Evolutionary conservation across 2,329 filamentous ascomycete genomes (phyloP).

Genomic region (Alternaria angustiovoidea): DNA sequence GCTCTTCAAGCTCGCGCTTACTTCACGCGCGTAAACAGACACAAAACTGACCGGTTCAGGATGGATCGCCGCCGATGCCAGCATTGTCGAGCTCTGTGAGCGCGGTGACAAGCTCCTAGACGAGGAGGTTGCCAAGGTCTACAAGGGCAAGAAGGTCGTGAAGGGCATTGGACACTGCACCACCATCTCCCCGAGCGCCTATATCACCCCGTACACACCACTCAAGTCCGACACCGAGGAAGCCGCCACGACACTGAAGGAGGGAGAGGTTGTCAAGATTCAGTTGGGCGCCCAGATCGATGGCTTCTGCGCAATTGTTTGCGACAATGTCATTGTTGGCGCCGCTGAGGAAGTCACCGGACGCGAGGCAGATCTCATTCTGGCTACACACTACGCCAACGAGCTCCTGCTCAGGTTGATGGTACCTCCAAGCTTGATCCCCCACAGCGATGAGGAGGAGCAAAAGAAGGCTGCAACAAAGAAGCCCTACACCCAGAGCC

Average conservation of each 20-base stretch:
- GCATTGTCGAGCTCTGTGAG: constrained; percentile 93
- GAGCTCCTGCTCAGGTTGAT: constrained; percentile 92
- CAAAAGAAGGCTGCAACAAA: constrained; percentile 84
- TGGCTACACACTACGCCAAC: constrained; percentile 94
- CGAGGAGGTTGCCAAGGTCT: constrained; percentile 93
- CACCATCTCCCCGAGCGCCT: constrained; percentile 91
- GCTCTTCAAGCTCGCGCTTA: constrained; percentile 9
- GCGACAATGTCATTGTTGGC: constrained; percentile 84
- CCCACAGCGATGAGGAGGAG: constrained; percentile 87
- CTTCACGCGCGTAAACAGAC: constrained; percentile 6
- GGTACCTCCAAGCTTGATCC: constrained; percentile 86
- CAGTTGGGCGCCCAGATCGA: constrained; percentile 99
- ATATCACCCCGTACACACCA: constrained; percentile 96
- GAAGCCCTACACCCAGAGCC: constrained; percentile 83
- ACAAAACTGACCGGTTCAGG: constrained; percentile 54
- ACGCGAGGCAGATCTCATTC: constrained; percentile 82
- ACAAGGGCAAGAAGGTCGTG: constrained; percentile 94
- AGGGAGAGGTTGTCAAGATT: constrained; percentile 91
- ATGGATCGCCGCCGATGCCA: constrained; percentile 82
- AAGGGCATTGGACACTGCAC: constrained; percentile 97
- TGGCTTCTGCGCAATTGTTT: constrained; percentile 95
- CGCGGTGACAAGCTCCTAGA: constrained; percentile 94
- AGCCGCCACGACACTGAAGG: constrained; percentile 79
- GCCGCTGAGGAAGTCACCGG: constrained; percentile 73
- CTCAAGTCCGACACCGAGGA: constrained; percentile 86